A percentile compares a stretch with the other conserved stretches of the same genome.
These are phyloP conservation scores for Claviceps sp. DNA, from an alignment of 2,329 filamentous ascomycete species.

Conservation along the genomic window DNA sequence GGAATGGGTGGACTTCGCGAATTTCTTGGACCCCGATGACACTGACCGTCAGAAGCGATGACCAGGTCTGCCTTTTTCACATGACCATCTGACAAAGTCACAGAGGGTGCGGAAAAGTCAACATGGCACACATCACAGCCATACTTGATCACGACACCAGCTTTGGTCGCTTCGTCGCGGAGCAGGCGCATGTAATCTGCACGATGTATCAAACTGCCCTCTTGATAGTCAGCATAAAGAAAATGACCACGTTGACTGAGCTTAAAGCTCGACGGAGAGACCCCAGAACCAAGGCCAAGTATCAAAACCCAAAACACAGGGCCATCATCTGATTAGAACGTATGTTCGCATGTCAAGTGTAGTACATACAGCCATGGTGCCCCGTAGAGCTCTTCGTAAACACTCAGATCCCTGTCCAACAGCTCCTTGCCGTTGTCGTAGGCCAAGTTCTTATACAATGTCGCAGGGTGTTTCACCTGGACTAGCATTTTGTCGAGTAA, in stretches of 20 bases:
- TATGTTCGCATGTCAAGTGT: too few relatives aligned
- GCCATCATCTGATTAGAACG: background rate
- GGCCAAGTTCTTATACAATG: background rate
- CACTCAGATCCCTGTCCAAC: constrained; percentile 4
- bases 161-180: constrained; percentile 4
- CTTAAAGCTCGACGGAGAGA: background rate
- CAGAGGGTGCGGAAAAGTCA: constrained; percentile 4
- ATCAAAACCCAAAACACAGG: background rate
- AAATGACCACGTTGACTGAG: background rate
- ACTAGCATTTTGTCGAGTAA: constrained; percentile 7
- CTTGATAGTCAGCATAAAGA: background rate
- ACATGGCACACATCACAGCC: constrained; percentile 5
- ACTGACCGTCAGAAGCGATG: constrained; percentile 8
- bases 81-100: constrained; percentile 4
- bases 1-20: background rate
- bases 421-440: constrained; percentile 2
- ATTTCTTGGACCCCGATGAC: background rate
- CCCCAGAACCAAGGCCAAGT: background rate
- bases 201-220: constrained; percentile 6
- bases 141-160: constrained; percentile 4
- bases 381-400: constrained; percentile 8
- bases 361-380: constrained; percentile 10
- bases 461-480: background rate
- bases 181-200: constrained; percentile 8
- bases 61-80: constrained; percentile 6